Evolutionary conservation across 495 filamentous ascomycete species (phyloP).

Genomic region (Xylaria scruposa): DNA sequence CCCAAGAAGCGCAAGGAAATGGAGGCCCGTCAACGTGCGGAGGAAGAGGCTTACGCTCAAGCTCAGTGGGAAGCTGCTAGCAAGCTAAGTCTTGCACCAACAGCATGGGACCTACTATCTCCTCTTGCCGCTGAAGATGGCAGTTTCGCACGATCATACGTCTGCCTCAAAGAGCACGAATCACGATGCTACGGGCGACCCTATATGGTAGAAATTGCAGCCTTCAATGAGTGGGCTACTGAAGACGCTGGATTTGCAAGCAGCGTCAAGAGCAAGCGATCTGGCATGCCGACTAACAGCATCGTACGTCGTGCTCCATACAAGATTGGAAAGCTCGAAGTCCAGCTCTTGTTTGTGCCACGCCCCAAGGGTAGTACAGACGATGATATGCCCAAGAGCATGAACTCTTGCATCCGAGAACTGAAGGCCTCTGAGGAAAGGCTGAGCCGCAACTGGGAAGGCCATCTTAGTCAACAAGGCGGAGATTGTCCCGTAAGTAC

Average conservation of each 20-base stretch:
- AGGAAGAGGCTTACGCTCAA: conserved; percentile 69
- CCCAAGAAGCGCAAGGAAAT: conserved; percentile 95
- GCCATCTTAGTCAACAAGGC: conserved; percentile 91
- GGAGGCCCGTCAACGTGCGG: conserved; percentile 79
- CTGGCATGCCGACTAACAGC: conserved; percentile 56
- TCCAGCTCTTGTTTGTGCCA: conserved; percentile 93
- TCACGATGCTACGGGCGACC: conserved; percentile 82
- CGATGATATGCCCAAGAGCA: conserved; percentile 98
- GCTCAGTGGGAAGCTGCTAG: conserved; percentile 71
- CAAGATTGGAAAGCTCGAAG: conserved; percentile 89
- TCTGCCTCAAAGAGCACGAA: conserved; percentile 92
- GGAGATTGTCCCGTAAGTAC: conserved; percentile 94
- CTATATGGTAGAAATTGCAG: conserved; percentile 84
- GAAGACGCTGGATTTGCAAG: conserved; percentile 72
- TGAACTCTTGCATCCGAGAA: conserved; percentile 92
- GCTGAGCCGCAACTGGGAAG: conserved; percentile 77
- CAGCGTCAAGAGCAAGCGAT: conserved; percentile 89
- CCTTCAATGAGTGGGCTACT: conserved; percentile 97
- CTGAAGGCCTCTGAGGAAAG: conserved; percentile 84
- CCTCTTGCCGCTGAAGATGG: conserved; percentile 87
- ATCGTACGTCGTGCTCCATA: conserved; percentile 80
- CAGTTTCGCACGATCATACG: conserved; percentile 90
- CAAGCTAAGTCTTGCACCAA: conserved; percentile 63
- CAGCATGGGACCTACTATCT: conserved; percentile 86
- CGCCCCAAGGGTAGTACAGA: conserved; percentile 88